Evolutionary conservation across 202 grass and related monocot species (phyloP).

Genomic region (Musa balbisiana): DNA sequence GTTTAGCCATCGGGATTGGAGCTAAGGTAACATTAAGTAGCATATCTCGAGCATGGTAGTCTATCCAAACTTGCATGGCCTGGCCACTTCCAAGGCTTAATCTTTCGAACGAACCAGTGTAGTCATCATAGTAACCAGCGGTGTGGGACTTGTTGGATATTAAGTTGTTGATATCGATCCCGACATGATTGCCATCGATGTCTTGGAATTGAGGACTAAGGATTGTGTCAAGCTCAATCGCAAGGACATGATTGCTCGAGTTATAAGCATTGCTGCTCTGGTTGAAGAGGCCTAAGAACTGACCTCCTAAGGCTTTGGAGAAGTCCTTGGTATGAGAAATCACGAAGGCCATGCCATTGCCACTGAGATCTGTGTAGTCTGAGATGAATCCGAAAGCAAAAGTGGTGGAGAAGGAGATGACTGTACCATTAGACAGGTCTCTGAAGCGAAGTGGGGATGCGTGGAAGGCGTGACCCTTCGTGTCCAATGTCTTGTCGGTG

Average conservation of each 20-base stretch:
- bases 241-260: slow-evolving; percentile 46
- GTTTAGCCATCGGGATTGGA: slow-evolving; percentile 21
- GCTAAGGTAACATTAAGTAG: slow-evolving; percentile 28
- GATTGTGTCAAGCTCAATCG: slow-evolving; percentile 67
- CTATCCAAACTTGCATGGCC: slow-evolving; percentile 27
- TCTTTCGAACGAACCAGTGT: slow-evolving; percentile 2
- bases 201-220: slow-evolving; percentile 52
- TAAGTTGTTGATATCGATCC: slow-evolving; percentile 27
- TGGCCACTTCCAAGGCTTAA: slow-evolving; percentile 15
- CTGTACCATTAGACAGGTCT: background rate
- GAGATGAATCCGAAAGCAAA: slow-evolving; percentile 64
- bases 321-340: slow-evolving; percentile 33
- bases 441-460: slow-evolving; percentile 28
- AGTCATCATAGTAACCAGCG: slow-evolving; percentile 20
- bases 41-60: slow-evolving; percentile 16
- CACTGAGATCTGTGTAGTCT: slow-evolving; percentile 28
- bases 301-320: slow-evolving; percentile 26
- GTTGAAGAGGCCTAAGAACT: slow-evolving; percentile 63
- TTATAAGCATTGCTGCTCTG: slow-evolving; percentile 34
- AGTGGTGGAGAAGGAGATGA: slow-evolving; percentile 66
- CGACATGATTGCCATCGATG: background rate
- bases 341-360: slow-evolving; percentile 62
- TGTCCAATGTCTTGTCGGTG: slow-evolving; percentile 42
- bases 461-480: slow-evolving; percentile 32
- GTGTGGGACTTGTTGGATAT: background rate